Base-by-base conservation (phyloP, 441 rosid species). In the Oxalis stricta region DNA sequence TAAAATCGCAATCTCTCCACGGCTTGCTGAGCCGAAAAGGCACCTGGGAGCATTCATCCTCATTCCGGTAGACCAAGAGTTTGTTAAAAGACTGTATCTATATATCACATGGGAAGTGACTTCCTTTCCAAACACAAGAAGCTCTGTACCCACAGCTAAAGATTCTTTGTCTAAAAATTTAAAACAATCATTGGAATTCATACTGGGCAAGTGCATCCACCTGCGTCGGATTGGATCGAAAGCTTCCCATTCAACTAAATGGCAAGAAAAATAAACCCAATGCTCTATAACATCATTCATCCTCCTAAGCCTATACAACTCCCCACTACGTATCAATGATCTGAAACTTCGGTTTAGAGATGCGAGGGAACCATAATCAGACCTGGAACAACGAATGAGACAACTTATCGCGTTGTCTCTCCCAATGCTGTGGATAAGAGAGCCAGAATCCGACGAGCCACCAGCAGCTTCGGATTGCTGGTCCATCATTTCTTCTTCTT, bases 21-120 rank as follows among this genome's bases (percentile, higher is more conserved):
- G 83, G 49, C 97, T 88, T n/a, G 95, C 97, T 10, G 97, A 88
- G 11, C 94, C 97, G 50, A 88, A 88, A 64, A 88, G 71, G 68
- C 95, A 88, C 62, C 94, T 71, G 0, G 97, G 91, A 42, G 73
- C 63, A 63, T 79, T 79, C 97, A 88, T 82, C 11, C 33, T 53
- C 76, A 69, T 73, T 41, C 91, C 95, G 26, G 72, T 55, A 48
- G 85, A 64, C 97, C 97, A 88, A 3, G 88, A 77, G 55, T 84
- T 84, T 12, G 87, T 75, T 53, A 88, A 53, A 19, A 88, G 59
- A 56, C 95, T 84, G 61, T 88, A 88, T 55, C 80, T 82, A 63
- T 75, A 82, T 52, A 87, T 84, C 21, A 84, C 89, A 56, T 85
- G 76, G 42, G 82, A 51, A 30, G 50, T 61, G 18, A 53, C 72